These are phyloP conservation scores for Polytrichum commune DNA, from an alignment of 225 moss, liverwort and hornwort genomes.

Conservation along the genomic window DNA sequence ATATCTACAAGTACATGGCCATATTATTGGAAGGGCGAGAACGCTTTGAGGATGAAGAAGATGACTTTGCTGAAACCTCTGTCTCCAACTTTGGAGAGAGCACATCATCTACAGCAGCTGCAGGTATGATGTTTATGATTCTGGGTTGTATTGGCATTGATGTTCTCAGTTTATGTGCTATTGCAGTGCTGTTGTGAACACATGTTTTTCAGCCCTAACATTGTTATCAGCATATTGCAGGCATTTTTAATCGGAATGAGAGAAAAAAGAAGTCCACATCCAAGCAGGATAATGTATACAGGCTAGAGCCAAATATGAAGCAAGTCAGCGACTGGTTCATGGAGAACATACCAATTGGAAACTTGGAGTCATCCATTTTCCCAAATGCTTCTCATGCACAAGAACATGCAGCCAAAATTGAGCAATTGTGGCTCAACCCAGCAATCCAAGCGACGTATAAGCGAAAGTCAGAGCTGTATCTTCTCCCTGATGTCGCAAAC, in stretches of 20 bases:
- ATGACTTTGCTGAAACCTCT: constrained; percentile 47
- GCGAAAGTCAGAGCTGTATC: constrained; percentile 69
- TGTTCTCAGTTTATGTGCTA: background rate
- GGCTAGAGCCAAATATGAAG: constrained; percentile 64
- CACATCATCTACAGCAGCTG: constrained; percentile 11
- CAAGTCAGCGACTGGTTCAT: constrained; percentile 70
- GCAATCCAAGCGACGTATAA: constrained; percentile 81
- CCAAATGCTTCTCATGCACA: constrained; percentile 35
- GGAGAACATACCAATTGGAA: constrained; percentile 62
- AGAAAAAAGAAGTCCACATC: constrained; percentile 12
- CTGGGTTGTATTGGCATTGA: background rate
- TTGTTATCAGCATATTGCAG: constrained; percentile 21
- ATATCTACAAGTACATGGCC: constrained; percentile 71
- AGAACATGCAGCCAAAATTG: constrained; percentile 55
- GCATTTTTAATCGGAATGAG: constrained; percentile 23
- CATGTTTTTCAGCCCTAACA: background rate
- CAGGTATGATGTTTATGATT: constrained; percentile 25
- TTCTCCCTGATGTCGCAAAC: constrained; percentile 69
- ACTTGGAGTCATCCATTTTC: constrained; percentile 38
- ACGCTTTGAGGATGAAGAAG: constrained; percentile 91
- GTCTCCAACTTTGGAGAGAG: constrained; percentile 18
- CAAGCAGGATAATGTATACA: constrained; percentile 43
- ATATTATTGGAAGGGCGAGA: constrained; percentile 90
- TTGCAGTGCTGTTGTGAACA: background rate
- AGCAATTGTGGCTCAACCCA: constrained; percentile 74